Percentiles rank a stretch among this genome's conserved stretches.
phyloP scores from a whole-genome alignment of 23 red algal species.

The Gracilaria vermiculophylla region DNA sequence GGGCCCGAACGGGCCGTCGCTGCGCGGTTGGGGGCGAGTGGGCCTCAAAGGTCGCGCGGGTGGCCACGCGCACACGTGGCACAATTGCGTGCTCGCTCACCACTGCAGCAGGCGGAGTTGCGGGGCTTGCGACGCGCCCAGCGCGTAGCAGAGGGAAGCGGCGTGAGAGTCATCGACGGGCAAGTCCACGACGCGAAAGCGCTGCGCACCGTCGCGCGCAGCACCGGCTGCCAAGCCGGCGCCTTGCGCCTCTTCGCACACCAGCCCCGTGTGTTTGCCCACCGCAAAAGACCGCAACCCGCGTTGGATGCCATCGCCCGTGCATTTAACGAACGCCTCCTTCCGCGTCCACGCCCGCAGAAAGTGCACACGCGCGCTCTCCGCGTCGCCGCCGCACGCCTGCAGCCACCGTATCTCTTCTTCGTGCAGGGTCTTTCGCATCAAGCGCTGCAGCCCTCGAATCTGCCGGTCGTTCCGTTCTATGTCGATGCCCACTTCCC shows the following conservation, averaged over 20 bases:
- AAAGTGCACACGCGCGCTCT: not conserved
- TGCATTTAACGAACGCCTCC: slow-evolving; percentile 71
- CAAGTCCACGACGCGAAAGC: not conserved
- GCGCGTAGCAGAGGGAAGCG: not conserved
- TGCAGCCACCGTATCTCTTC: not conserved
- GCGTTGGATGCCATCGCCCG: slow-evolving; percentile 46
- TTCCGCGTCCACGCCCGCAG: slow-evolving; percentile 56
- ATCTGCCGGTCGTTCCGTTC: not conserved
- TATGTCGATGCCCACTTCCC: slow-evolving; percentile 37
- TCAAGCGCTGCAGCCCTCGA: not conserved
- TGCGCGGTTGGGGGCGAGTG: no score
- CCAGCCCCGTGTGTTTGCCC: not conserved
- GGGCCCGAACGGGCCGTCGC: not conserved
- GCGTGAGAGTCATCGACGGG: not conserved
- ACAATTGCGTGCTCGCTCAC: not conserved
- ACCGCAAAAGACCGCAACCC: slow-evolving; percentile 64
- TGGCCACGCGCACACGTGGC: no score
- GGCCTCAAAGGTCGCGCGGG: no score
- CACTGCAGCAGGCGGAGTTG: not conserved
- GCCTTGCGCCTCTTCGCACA: not conserved
- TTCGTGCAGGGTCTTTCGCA: not conserved
- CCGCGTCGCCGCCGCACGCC: not conserved
- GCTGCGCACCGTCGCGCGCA: not conserved
- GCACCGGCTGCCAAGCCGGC: no score
- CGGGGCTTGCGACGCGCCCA: not conserved